Conservation (phyloP, 768 basidiomycete genomes). For the Saitozyma podzolica region DNA sequence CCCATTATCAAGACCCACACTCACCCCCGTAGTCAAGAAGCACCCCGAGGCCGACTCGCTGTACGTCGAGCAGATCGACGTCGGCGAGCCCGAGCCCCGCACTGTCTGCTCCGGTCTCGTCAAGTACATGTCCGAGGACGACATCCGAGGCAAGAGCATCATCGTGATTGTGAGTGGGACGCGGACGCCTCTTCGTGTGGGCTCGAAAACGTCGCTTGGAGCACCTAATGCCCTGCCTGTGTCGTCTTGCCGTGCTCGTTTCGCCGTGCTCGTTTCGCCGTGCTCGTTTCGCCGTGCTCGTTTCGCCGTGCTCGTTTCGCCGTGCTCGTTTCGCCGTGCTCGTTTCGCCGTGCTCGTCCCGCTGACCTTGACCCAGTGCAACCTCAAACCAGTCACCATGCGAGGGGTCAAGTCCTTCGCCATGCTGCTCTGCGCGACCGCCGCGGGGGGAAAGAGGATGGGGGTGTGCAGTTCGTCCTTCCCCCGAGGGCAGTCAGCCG, state of each 20-base stretch:
- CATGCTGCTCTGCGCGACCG: slow-evolving; percentile 92
- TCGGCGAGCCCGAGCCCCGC: slow-evolving; percentile 89
- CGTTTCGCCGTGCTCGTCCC: not conserved
- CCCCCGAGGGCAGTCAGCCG: slow-evolving; percentile 83
- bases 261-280: not conserved
- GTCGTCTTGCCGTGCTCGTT: not conserved
- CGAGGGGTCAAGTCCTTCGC: slow-evolving; percentile 96
- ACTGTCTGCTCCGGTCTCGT: slow-evolving; percentile 97
- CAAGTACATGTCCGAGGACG: slow-evolving; percentile 91
- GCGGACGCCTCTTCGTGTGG: not conserved
- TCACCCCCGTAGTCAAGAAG: slow-evolving; percentile 68
- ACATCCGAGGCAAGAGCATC: slow-evolving; percentile 80
- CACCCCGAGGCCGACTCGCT: slow-evolving; percentile 97
- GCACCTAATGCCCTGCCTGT: not conserved
- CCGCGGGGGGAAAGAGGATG: slow-evolving; percentile 70
- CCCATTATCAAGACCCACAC: not conserved
- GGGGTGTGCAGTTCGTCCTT: slow-evolving; percentile 84
- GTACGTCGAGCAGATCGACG: slow-evolving; percentile 97
- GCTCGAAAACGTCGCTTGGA: not conserved
- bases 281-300: not conserved
- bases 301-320: not conserved
- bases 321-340: not conserved
- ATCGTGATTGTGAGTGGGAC: slow-evolving; percentile 68
- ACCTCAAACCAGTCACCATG: slow-evolving; percentile 95
- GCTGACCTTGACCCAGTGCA: slow-evolving; percentile 25